These are phyloP conservation scores for Lachnellula willkommii DNA, from an alignment of 2,329 filamentous ascomycete genomes.

Conservation along the genomic window DNA sequence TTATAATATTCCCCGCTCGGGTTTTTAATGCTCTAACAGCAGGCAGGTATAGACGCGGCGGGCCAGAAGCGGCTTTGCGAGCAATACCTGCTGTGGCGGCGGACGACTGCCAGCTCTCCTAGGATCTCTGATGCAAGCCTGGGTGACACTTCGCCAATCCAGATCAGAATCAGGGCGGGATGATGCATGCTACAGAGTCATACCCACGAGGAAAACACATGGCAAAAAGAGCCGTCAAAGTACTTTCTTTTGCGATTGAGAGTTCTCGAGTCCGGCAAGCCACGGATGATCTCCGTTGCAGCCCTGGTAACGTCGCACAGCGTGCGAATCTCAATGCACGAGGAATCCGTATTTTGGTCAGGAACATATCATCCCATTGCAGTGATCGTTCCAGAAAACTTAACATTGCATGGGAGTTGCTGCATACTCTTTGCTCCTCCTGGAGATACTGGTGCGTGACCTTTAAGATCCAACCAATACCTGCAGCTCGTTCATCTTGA, in stretches of 20 bases:
- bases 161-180: slow-evolving; percentile 1
- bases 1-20: not conserved
- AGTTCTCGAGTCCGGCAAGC: not conserved
- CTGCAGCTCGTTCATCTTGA: not conserved
- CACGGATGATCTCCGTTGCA: not conserved
- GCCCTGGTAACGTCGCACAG: not conserved
- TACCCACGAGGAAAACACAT: slow-evolving; percentile 10
- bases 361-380: not conserved
- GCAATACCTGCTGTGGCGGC: not conserved
- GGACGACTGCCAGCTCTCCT: not conserved
- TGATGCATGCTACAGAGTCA: slow-evolving; percentile 4
- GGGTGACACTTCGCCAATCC: not conserved
- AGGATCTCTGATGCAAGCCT: not conserved
- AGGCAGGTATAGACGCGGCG: not conserved
- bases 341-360: not conserved
- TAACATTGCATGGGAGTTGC: not conserved
- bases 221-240: slow-evolving; percentile 9
- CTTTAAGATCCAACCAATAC: not conserved
- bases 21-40: not conserved
- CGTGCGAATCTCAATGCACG: not conserved
- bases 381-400: not conserved
- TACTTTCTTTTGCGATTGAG: not conserved
- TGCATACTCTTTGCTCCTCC: not conserved
- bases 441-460: not conserved
- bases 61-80: not conserved